Evolutionary conservation across 352 stramenopile species (phyloP).

Genomic region (Globisporangium solare): DNA sequence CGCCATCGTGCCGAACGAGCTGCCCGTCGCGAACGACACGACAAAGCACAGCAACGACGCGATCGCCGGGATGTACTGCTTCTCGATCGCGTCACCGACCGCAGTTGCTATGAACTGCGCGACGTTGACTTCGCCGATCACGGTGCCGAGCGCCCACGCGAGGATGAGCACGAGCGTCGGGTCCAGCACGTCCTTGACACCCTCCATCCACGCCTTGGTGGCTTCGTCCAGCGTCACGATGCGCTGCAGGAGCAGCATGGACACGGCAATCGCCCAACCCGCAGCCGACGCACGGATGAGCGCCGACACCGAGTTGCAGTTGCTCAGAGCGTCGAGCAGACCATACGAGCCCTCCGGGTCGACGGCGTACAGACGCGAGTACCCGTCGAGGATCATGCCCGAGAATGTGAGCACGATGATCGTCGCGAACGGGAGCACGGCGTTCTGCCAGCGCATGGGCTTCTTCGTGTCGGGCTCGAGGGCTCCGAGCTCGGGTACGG

Average conservation of each 20-base stretch:
- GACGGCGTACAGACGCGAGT: slow-evolving; percentile 34
- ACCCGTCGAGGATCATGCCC: slow-evolving; percentile 87
- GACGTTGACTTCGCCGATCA: slow-evolving; percentile 85
- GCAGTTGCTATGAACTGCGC: slow-evolving; percentile 77
- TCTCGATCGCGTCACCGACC: slow-evolving; percentile 68
- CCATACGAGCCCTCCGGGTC: slow-evolving; percentile 43
- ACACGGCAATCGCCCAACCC: slow-evolving; percentile 67
- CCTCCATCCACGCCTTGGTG: slow-evolving; percentile 88
- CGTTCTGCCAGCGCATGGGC: slow-evolving; percentile 81
- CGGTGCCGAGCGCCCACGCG: slow-evolving; percentile 83
- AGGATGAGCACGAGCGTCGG: slow-evolving; percentile 87
- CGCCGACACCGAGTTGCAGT: slow-evolving; percentile 73
- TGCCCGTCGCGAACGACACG: slow-evolving; percentile 89
- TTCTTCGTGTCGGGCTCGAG: slow-evolving; percentile 70
- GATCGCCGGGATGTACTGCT: slow-evolving; percentile 78
- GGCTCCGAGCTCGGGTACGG: slow-evolving; percentile 52
- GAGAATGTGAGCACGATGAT: slow-evolving; percentile 84
- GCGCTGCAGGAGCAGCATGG: slow-evolving; percentile 67
- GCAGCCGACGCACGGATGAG: slow-evolving; percentile 75
- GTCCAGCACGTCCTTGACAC: slow-evolving; percentile 90
- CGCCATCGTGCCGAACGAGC: slow-evolving; percentile 88
- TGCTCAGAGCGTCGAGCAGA: slow-evolving; percentile 69
- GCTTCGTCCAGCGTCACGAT: slow-evolving; percentile 87
- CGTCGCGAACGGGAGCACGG: slow-evolving; percentile 73
- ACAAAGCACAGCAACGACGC: slow-evolving; percentile 82